Conservation (phyloP, 2,329 filamentous ascomycete genomes). For the Fusarium duplospermum region DNA sequence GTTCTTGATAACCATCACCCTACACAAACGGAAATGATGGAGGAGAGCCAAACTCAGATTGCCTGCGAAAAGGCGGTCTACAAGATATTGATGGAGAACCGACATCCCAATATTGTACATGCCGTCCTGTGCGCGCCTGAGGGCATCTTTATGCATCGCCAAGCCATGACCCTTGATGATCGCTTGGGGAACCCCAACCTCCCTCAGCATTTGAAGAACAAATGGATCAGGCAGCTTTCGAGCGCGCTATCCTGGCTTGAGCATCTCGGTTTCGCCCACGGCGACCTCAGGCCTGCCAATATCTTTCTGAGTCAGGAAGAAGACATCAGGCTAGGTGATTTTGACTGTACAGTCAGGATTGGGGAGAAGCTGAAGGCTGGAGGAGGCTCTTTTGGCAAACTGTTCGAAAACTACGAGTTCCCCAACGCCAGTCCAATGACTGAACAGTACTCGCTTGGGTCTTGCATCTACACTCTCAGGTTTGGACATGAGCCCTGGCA, state of each 20-base stretch:
- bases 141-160: conserved; percentile 19
- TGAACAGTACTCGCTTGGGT: conserved; percentile 12
- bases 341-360: not conserved
- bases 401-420: not conserved
- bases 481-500: not conserved
- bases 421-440: conserved; percentile 1
- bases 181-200: not conserved
- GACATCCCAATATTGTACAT: conserved; percentile 10
- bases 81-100: not conserved
- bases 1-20: conserved; percentile 3
- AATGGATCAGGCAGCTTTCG: not conserved
- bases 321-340: conserved; percentile 2
- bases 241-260: conserved; percentile 4
- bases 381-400: conserved; percentile 4
- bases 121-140: not conserved
- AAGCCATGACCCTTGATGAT: not conserved
- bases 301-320: not conserved
- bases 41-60: not conserved
- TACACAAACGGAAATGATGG: not conserved
- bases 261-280: not conserved
- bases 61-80: conserved; percentile 6
- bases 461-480: conserved; percentile 15
- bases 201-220: not conserved
- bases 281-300: not conserved
- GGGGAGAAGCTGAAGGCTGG: conserved; percentile 1